phyloP scores from a whole-genome alignment of 2,329 filamentous ascomycete genomes.

The Colletotrichum sp. region DNA sequence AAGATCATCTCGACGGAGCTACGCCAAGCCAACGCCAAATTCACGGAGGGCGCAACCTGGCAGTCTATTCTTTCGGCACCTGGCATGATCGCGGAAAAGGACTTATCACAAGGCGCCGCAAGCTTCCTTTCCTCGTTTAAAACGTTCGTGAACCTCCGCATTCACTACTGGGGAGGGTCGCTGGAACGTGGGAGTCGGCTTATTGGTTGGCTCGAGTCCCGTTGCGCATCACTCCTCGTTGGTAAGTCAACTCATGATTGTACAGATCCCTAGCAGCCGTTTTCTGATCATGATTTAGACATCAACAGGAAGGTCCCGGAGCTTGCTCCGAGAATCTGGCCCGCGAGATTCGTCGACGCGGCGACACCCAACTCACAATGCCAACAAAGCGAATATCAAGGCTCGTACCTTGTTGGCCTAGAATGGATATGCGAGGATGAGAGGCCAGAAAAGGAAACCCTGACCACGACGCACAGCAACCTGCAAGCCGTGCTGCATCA shows the following conservation, averaged over 20 bases:
- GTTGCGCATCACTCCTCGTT: constrained; percentile 61
- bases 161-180: constrained; percentile 70
- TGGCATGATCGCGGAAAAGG: not conserved
- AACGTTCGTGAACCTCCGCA: constrained; percentile 65
- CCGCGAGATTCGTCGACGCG: constrained; percentile 58
- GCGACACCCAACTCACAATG: constrained; percentile 26
- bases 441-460: constrained; percentile 42
- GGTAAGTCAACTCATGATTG: constrained; percentile 45
- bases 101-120: constrained; percentile 30
- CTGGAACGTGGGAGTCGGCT: constrained; percentile 58
- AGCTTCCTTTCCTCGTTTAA: constrained; percentile 59
- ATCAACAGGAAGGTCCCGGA: constrained; percentile 57
- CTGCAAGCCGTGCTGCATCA: constrained; percentile 49
- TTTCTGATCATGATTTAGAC: constrained; percentile 45
- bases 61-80: constrained; percentile 38
- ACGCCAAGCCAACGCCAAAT: constrained; percentile 43
- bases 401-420: constrained; percentile 67
- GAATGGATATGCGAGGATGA: constrained; percentile 34
- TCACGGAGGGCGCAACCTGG: constrained; percentile 49
- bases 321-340: constrained; percentile 66
- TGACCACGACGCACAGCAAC: constrained; percentile 44
- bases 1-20: constrained; percentile 58
- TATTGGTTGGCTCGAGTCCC: constrained; percentile 69
- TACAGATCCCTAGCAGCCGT: not conserved
- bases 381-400: constrained; percentile 55